Conservation (phyloP, 306 rosid genomes). For the Fragaria ananassa region DNA sequence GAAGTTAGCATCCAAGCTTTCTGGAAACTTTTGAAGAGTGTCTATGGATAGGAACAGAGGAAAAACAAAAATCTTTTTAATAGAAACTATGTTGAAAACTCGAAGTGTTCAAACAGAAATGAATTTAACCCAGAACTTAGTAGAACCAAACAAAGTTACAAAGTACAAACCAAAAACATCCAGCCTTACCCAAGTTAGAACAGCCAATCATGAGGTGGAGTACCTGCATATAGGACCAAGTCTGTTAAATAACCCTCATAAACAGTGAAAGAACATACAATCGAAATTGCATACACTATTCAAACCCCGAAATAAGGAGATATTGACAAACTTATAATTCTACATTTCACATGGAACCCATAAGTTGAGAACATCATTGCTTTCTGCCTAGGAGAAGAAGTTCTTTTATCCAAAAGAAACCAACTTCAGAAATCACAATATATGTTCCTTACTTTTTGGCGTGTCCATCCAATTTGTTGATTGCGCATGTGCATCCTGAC, state of each 20-base stretch:
- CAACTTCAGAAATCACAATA: background rate
- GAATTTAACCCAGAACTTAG: background rate
- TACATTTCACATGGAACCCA: background rate
- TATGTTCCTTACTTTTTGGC: conserved; percentile 54
- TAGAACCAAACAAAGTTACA: background rate
- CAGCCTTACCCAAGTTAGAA: conserved; percentile 61
- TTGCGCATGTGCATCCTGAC: conserved; percentile 53
- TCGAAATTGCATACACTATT: background rate
- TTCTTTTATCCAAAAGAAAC: background rate
- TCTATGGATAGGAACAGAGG: background rate
- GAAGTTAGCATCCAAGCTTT: background rate
- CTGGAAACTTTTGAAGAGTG: background rate
- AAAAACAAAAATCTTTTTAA: background rate
- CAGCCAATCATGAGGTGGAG: conserved; percentile 61
- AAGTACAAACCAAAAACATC: conserved; percentile 1
- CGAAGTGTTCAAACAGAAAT: background rate
- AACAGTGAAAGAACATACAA: conserved; percentile 1
- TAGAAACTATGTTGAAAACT: background rate
- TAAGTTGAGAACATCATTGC: background rate
- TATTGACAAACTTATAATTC: background rate
- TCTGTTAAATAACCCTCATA: conserved; percentile 10
- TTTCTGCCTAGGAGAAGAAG: background rate
- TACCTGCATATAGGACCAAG: conserved; percentile 44
- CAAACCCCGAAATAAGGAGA: background rate
- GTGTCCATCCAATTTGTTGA: conserved; percentile 55